These are phyloP conservation scores for Oryza rufipogon DNA, from an alignment of 176 grass and related monocot species.

Conservation along the genomic window DNA sequence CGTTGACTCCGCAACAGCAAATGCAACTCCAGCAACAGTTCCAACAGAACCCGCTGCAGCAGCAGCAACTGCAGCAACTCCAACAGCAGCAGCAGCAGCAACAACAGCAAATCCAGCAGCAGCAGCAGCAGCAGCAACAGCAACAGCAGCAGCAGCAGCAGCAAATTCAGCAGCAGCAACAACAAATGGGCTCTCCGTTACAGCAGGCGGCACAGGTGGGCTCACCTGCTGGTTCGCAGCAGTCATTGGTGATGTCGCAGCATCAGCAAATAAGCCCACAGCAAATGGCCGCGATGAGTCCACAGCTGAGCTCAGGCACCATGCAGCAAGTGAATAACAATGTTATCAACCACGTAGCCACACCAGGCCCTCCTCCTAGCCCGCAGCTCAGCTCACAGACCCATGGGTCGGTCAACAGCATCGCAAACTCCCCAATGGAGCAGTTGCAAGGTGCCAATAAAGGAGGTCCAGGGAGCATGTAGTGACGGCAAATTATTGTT, in stretches of 20 bases:
- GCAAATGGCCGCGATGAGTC: slow-evolving; percentile 84
- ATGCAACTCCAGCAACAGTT: slow-evolving; percentile 49
- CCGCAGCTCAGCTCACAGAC: slow-evolving; percentile 96
- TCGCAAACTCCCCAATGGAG: slow-evolving; percentile 94
- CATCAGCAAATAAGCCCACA: slow-evolving; percentile 84
- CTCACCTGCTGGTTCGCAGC: slow-evolving; percentile 72
- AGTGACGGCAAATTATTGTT: slow-evolving; percentile 38
- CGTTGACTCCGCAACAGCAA: slow-evolving; percentile 71
- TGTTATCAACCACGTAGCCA: slow-evolving; percentile 44
- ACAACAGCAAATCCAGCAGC: not conserved
- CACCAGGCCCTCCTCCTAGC: slow-evolving; percentile 71
- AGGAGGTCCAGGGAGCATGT: slow-evolving; percentile 59
- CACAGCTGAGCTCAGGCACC: slow-evolving; percentile 80
- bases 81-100: slow-evolving; percentile 41
- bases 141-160: not conserved
- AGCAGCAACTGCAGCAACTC: slow-evolving; percentile 25
- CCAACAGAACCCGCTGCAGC: slow-evolving; percentile 45
- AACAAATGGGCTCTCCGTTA: slow-evolving; percentile 68
- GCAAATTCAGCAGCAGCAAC: slow-evolving; percentile 50
- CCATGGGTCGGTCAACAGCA: slow-evolving; percentile 81
- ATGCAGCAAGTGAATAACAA: slow-evolving; percentile 72
- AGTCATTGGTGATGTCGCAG: slow-evolving; percentile 65
- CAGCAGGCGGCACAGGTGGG: slow-evolving; percentile 59
- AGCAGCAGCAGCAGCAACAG: slow-evolving; percentile 8
- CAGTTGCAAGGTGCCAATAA: slow-evolving; percentile 89